Conservation (phyloP, 1,284 basidiomycete species). For the Neolentinus lepideus region DNA sequence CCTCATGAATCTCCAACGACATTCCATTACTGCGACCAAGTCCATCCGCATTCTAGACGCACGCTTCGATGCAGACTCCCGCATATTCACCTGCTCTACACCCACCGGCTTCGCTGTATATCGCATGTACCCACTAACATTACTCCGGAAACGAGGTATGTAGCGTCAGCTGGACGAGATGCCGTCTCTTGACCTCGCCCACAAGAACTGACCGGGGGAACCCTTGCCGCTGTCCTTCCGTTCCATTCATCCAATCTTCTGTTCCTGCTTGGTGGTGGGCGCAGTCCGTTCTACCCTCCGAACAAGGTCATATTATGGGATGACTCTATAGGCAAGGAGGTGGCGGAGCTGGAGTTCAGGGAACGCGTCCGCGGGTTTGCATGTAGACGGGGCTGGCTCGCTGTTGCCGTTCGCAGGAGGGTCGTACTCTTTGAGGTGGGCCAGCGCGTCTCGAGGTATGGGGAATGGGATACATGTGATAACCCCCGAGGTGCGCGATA, state of each 20-base stretch:
- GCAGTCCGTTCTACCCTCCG: slow-evolving; percentile 86
- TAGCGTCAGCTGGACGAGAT: neutral
- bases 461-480: slow-evolving; percentile 86
- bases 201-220: slow-evolving; percentile 72
- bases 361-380: slow-evolving; percentile 80
- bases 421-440: slow-evolving; percentile 78
- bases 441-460: slow-evolving; percentile 50
- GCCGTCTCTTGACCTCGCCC: slow-evolving; percentile 5
- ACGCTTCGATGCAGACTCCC: slow-evolving; percentile 69
- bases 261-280: slow-evolving; percentile 86
- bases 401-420: slow-evolving; percentile 74
- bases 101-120: slow-evolving; percentile 86
- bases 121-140: slow-evolving; percentile 68
- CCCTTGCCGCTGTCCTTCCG: slow-evolving; percentile 71
- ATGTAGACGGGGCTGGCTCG: slow-evolving; percentile 76
- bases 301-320: slow-evolving; percentile 95
- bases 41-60: slow-evolving; percentile 75
- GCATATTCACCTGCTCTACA: slow-evolving; percentile 79
- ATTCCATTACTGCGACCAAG: slow-evolving; percentile 75
- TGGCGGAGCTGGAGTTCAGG: slow-evolving; percentile 89
- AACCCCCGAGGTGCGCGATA: slow-evolving; percentile 70
- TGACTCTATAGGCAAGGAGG: slow-evolving; percentile 65
- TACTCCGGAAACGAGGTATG: slow-evolving; percentile 75
- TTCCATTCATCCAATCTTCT: slow-evolving; percentile 81
- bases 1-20: slow-evolving; percentile 84